These are phyloP conservation scores for Phytophthora pluvialis DNA, from an alignment of 352 stramenopile species.

Conservation along the genomic window DNA sequence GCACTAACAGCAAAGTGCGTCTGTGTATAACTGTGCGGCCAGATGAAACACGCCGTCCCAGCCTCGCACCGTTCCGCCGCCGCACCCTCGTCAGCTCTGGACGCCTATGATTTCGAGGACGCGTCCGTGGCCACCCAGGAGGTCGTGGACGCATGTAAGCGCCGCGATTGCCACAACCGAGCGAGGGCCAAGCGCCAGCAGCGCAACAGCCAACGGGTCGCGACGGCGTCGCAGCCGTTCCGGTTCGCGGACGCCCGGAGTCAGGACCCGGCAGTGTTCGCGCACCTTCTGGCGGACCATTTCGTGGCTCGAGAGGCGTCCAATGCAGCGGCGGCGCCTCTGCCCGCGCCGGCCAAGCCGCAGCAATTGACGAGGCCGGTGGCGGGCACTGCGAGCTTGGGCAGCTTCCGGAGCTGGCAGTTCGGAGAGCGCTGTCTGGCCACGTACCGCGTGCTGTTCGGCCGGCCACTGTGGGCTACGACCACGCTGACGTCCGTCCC, in stretches of 20 bases:
- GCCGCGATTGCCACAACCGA: conserved; percentile 4
- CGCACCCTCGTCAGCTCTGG: conserved; percentile 1
- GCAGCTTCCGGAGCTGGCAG: conserved; percentile 34
- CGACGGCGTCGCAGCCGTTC: conserved; percentile 1
- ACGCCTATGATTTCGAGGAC: conserved; percentile 23
- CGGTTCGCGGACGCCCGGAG: conserved; percentile 23
- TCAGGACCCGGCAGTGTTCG: conserved; percentile 32
- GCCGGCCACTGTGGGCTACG: conserved; percentile 32
- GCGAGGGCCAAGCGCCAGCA: conserved; percentile 20
- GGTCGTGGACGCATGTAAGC: conserved; percentile 19
- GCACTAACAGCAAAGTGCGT: no score
- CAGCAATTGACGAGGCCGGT: conserved; percentile 19
- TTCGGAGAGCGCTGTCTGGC: conserved; percentile 40
- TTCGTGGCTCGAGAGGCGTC: conserved; percentile 31
- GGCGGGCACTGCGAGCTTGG: conserved; percentile 36
- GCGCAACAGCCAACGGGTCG: conserved; percentile 1
- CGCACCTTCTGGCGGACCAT: conserved; percentile 34
- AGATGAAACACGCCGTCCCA: conserved; percentile 19
- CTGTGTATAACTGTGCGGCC: background rate
- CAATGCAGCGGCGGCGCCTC: background rate
- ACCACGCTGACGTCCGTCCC: conserved; percentile 6
- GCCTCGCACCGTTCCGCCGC: conserved; percentile 1
- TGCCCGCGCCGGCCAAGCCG: background rate
- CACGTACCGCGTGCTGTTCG: conserved; percentile 59
- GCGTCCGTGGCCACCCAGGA: conserved; percentile 10